Conservation (phyloP, 345 rosid species). For the Eucalyptus pauciflora region DNA sequence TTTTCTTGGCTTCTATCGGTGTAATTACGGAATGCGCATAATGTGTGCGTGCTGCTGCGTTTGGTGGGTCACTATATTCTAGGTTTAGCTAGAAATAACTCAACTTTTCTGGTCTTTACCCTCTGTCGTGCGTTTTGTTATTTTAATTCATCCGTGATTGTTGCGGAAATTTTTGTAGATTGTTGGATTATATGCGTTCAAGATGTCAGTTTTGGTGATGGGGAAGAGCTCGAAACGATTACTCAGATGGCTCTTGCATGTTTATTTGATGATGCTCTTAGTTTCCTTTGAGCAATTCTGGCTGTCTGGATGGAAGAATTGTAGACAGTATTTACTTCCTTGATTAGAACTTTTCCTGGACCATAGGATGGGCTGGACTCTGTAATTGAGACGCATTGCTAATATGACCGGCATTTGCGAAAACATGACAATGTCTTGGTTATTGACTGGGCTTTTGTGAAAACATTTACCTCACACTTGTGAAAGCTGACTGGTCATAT, state of each 20-base stretch:
- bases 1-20: not conserved
- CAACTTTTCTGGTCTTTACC: not conserved
- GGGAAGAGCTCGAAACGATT: not conserved
- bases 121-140: not conserved
- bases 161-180: not conserved
- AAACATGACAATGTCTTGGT: not conserved
- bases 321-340: not conserved
- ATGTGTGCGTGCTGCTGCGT: not conserved
- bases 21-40: not conserved
- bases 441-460: not conserved
- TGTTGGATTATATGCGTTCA: not conserved
- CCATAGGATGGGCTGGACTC: not conserved
- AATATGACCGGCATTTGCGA: not conserved
- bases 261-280: not conserved
- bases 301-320: not conserved
- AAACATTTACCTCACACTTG: not conserved
- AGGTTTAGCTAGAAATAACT: not conserved
- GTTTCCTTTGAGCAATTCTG: not conserved
- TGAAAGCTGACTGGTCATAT: not conserved
- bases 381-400: not conserved
- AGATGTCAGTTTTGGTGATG: not conserved
- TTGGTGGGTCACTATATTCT: not conserved
- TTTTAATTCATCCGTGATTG: not conserved
- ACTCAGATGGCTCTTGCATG: not conserved
- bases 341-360: not conserved